Conservation (phyloP, 2,329 filamentous ascomycete genomes). For the Hyphodiscus sp. region DNA sequence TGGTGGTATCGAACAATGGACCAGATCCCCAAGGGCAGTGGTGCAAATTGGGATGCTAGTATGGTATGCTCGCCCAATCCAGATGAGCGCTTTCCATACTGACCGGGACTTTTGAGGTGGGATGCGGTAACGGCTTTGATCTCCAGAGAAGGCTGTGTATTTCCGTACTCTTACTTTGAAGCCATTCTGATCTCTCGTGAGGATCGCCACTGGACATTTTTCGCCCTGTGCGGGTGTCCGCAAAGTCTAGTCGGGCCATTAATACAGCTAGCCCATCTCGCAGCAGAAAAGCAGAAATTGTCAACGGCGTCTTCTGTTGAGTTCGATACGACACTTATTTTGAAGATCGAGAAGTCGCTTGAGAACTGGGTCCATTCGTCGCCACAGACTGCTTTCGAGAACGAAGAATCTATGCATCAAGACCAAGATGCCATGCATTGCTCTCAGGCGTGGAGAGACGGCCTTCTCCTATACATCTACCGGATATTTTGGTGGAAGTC, state of each 20-base stretch:
- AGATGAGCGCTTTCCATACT: background rate
- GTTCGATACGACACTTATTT: background rate
- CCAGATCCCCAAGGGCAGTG: constrained; percentile 1
- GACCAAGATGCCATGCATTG: constrained; percentile 4
- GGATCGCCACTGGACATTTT: constrained; percentile 2
- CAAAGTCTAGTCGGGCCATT: background rate
- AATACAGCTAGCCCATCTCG: constrained; percentile 3
- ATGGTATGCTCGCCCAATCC: background rate
- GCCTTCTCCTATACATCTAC: constrained; percentile 4
- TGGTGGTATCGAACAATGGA: constrained; percentile 1
- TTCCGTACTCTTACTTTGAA: constrained; percentile 5
- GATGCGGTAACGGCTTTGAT: constrained; percentile 3
- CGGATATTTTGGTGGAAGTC: constrained; percentile 3
- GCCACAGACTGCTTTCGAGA: background rate
- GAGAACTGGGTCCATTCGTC: background rate
- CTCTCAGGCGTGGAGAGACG: constrained; percentile 7
- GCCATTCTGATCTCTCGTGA: background rate
- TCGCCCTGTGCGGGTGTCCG: constrained; percentile 5
- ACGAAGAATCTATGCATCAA: constrained; percentile 6
- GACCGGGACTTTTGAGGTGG: constrained; percentile 1
- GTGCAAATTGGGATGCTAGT: constrained; percentile 4
- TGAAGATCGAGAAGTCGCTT: background rate
- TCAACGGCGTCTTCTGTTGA: background rate
- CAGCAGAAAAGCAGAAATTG: constrained; percentile 1
- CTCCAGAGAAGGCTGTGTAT: constrained; percentile 4